Evolutionary conservation across 2,329 filamentous ascomycete species (phyloP), one percentile per base, ranked within the genome.

Genomic region (Falciphora oryzae): DNA sequence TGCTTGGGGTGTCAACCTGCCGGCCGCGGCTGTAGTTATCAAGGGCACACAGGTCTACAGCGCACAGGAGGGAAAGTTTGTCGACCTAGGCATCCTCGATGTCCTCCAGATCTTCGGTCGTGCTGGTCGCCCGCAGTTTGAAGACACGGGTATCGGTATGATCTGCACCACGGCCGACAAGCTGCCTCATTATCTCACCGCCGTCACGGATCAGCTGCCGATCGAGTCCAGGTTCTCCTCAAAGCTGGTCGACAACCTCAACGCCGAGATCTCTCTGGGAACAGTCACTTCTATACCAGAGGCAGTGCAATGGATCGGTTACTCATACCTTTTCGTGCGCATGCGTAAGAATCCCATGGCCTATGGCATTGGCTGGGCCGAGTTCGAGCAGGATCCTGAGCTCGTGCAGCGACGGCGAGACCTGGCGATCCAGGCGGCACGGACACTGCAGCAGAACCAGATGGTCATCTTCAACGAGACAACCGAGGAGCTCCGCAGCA

Each of bases 391-490:
- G 69, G 95, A 99, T 71, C 93, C 93, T 0, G 89, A 88, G 66
- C 83, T 99, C 31, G 92, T 97, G 2, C 90, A 95, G 72, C 85
- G 94, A 69, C 87, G 95, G 63, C 87, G 93, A 3, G 89, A 95
- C 68, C 81, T 99, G 63, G 90, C 95, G 64, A 93, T 96, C 59
- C 89, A 96, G 70, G 95, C 95, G 29, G 95, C 95, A 0, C 84
- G 89, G 58, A 91, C 92, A 6, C 79, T 99, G 58, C 93, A 97
- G 73, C 85, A 93, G 72, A 96, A 92, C 70, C 95, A 99, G 77
- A 99, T 99, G 96, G 95, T 99, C 71, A 95, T 99, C 65, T 99
- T 94, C 80, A 97, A 99, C 69, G 95, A 98, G 73, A 86, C 83
- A 25, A 99, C 94, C 0, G 94, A 97, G 70, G 94, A 97, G 71